A percentile compares a stretch with the other conserved stretches of the same genome.
These are phyloP conservation scores for Fremontodendron californicum DNA, from an alignment of 345 rosid genomes.

Conservation along the genomic window DNA sequence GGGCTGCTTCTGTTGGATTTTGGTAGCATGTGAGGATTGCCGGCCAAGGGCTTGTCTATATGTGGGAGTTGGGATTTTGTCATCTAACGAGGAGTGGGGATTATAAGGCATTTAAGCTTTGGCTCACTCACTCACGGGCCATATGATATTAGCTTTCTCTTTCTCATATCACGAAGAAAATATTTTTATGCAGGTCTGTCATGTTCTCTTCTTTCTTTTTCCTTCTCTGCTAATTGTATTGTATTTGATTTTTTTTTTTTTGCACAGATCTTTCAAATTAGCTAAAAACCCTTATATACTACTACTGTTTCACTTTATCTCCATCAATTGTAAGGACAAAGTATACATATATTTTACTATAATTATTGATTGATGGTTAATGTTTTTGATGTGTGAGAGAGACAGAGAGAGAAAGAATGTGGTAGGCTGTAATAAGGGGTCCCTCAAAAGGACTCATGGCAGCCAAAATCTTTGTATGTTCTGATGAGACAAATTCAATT, in stretches of 20 bases:
- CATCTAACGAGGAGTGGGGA: slow-evolving; percentile 30
- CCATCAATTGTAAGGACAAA: neutral
- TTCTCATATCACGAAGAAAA: slow-evolving; percentile 32
- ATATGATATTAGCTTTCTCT: slow-evolving; percentile 11
- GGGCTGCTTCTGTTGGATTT: slow-evolving; percentile 30
- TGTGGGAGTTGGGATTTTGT: slow-evolving; percentile 48
- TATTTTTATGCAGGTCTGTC: slow-evolving; percentile 21
- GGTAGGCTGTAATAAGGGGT: neutral
- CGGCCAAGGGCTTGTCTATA: slow-evolving; percentile 53
- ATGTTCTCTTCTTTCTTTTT: neutral
- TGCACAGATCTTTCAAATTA: too few species aligned
- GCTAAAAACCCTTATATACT: too few species aligned
- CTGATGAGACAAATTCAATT: slow-evolving; percentile 27
- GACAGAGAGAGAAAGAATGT: neutral
- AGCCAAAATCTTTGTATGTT: slow-evolving; percentile 30
- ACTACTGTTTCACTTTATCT: neutral
- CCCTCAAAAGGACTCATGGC: slow-evolving; percentile 26
- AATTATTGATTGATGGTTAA: neutral
- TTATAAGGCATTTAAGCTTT: slow-evolving; percentile 25
- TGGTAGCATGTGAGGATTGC: slow-evolving; percentile 62
- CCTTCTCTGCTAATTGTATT: neutral
- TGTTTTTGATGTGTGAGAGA: neutral
- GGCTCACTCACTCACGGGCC: slow-evolving; percentile 41
- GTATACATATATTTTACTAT: neutral
- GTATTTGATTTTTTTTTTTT: too few species aligned